phyloP scores from a whole-genome alignment of 73 alveolate species.

The Paramecium caudatum region DNA sequence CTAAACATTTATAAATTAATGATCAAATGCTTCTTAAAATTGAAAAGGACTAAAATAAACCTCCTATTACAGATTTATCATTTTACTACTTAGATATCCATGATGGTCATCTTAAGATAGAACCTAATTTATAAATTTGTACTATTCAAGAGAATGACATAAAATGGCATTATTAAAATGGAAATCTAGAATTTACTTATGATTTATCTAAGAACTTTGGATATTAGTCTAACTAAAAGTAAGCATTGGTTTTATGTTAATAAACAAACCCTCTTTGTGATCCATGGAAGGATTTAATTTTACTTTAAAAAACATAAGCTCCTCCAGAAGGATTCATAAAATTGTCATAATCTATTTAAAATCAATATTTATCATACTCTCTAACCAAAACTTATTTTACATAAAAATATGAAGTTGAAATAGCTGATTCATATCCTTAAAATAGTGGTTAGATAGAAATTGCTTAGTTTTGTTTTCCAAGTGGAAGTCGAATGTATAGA shows the following conservation, averaged over 20 bases:
- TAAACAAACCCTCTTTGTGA: not conserved
- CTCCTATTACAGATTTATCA: constrained; percentile 56
- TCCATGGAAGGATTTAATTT: constrained; percentile 61
- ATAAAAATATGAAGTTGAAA: not conserved
- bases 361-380: not conserved
- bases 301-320: not conserved
- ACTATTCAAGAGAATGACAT: not conserved
- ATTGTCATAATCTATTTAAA: not conserved
- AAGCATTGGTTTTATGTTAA: not conserved
- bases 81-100: constrained; percentile 40
- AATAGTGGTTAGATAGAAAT: not conserved
- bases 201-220: constrained; percentile 37
- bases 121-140: not conserved
- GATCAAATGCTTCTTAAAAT: constrained; percentile 10
- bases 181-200: not conserved
- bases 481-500: not conserved
- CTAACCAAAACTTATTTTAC: not conserved
- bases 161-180: constrained; percentile 19
- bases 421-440: constrained; percentile 2
- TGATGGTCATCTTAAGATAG: not conserved
- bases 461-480: constrained; percentile 39
- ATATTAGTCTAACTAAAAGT: not conserved
- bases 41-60: not conserved
- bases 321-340: constrained; percentile 33
- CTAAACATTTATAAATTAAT: constrained; percentile 18